A percentile compares a stretch with the other conserved stretches of the same genome.
Evolutionary conservation across 192 early-diverging fungal genomes (phyloP).

Genomic region (Gryganskiella cystojenkinii): DNA sequence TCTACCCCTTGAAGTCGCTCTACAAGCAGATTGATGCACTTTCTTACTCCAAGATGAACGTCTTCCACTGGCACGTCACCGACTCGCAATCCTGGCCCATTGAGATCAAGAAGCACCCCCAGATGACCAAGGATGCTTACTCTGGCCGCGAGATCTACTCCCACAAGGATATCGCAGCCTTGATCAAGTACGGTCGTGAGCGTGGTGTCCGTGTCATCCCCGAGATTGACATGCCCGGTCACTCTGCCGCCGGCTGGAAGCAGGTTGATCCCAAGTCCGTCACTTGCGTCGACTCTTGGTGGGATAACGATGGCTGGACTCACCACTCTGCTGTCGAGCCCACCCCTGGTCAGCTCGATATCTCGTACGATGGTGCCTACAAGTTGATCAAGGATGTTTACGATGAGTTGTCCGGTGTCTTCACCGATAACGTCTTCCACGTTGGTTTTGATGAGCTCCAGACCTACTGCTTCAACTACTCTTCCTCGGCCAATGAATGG

Average conservation of each 20-base stretch:
- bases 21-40: constrained; percentile 73
- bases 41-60: constrained; percentile 79
- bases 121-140: constrained; percentile 77
- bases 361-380: constrained; percentile 67
- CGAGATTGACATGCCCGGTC: constrained; percentile 91
- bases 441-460: constrained; percentile 84
- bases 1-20: constrained; percentile 65
- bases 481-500: constrained; percentile 52
- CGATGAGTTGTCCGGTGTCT: constrained; percentile 65
- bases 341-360: constrained; percentile 85
- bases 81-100: constrained; percentile 68
- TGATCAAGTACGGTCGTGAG: constrained; percentile 77
- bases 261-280: constrained; percentile 67
- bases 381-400: constrained; percentile 69
- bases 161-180: constrained; percentile 67
- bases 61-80: constrained; percentile 82
- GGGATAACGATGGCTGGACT: constrained; percentile 66
- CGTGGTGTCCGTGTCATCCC: constrained; percentile 86
- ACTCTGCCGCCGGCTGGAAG: constrained; percentile 65
- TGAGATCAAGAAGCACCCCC: constrained; percentile 70
- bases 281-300: constrained; percentile 71
- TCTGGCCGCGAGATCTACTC: constrained; percentile 72
- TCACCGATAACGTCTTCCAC: constrained; percentile 75
- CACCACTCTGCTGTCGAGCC: constrained; percentile 73
- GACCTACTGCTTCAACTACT: constrained; percentile 72